These are phyloP conservation scores for Mycena rebaudengoi DNA, from an alignment of 768 basidiomycete genomes.

Conservation along the genomic window DNA sequence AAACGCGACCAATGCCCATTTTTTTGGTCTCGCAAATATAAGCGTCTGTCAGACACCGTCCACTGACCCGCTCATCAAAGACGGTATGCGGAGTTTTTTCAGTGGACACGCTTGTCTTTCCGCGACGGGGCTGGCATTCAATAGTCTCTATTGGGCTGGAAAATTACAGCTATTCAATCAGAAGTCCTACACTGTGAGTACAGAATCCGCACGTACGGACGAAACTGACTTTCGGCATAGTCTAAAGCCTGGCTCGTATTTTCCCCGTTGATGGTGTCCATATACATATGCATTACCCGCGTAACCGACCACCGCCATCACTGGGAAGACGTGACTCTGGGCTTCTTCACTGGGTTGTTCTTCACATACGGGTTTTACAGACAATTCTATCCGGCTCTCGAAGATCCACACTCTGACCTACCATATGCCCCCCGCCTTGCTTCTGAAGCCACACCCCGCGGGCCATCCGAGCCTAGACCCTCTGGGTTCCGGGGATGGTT, in stretches of 20 bases:
- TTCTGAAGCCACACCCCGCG: not conserved
- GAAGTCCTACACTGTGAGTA: conserved; percentile 27
- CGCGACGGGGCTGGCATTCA: conserved; percentile 26
- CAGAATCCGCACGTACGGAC: not conserved
- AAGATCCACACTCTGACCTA: conserved; percentile 30
- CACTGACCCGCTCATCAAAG: conserved; percentile 28
- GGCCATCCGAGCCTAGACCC: not conserved
- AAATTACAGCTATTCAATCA: conserved; percentile 34
- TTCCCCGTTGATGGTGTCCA: conserved; percentile 29
- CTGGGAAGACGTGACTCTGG: conserved; percentile 26
- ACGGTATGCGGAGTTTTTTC: conserved; percentile 38
- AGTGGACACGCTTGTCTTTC: conserved; percentile 37
- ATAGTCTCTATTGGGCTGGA: conserved; percentile 32
- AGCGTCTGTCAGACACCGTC: conserved; percentile 31
- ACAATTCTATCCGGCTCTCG: conserved; percentile 34
- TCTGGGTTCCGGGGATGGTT: conserved; percentile 8
- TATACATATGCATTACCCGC: conserved; percentile 34
- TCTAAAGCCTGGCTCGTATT: conserved; percentile 34
- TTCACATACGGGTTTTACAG: conserved; percentile 28
- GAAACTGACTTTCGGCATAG: conserved; percentile 4
- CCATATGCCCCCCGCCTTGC: conserved; percentile 24
- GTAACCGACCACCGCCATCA: conserved; percentile 36
- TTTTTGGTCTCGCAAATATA: conserved; percentile 33
- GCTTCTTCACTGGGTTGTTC: conserved; percentile 30
- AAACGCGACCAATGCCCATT: conserved; percentile 25